A percentile compares a stretch with the other conserved stretches of the same genome.
These are phyloP conservation scores for Pelargonium cotyledonis DNA, from an alignment of 441 rosid species.

Conservation along the genomic window DNA sequence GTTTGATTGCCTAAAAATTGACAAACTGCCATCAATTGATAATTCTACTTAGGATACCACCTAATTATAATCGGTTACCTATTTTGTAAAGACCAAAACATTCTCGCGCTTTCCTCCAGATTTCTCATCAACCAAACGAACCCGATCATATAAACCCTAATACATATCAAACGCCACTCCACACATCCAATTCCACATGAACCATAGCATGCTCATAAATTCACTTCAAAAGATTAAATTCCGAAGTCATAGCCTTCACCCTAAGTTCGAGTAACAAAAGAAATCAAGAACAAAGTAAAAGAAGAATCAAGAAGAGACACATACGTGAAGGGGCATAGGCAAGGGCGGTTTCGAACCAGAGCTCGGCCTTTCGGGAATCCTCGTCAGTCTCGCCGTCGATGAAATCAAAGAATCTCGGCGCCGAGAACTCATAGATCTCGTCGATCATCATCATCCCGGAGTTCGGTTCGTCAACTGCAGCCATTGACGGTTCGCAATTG, in stretches of 20 bases:
- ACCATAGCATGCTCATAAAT: neutral
- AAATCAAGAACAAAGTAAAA: neutral
- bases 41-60: no score
- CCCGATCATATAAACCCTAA: constrained; percentile 8
- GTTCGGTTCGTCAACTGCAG: constrained; percentile 29
- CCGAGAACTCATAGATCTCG: constrained; percentile 74
- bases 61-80: no score
- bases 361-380: constrained; percentile 57
- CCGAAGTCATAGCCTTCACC: neutral
- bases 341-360: constrained; percentile 72
- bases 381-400: constrained; percentile 59
- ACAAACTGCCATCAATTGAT: no score
- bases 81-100: no score
- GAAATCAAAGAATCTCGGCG: constrained; percentile 81
- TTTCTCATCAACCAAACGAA: constrained; percentile 12
- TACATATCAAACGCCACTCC: neutral
- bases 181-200: neutral
- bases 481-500: constrained; percentile 16
- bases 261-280: neutral
- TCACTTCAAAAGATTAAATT: neutral
- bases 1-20: no score
- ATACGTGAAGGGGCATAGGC: constrained; percentile 88
- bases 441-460: constrained; percentile 37
- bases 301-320: constrained; percentile 21
- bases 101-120: neutral